Evolutionary conservation across 2,329 filamentous ascomycete species (phyloP).

Genomic region (Tolypocladium ovalisporum): DNA sequence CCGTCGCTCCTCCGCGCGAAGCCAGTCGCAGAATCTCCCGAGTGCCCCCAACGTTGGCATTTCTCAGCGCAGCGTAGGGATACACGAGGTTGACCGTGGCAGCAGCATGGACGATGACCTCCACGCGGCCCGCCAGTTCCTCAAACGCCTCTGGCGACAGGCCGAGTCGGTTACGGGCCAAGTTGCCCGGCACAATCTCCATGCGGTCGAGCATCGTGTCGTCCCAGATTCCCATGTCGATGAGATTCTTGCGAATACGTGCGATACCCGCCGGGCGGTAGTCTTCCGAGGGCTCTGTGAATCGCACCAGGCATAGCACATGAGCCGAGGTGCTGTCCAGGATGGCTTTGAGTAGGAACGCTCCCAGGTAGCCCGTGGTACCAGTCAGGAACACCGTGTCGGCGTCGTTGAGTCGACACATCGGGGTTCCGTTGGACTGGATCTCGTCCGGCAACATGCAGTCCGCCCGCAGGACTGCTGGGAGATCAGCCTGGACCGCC

Average conservation of each 20-base stretch:
- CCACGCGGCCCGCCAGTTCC: slow-evolving; percentile 50
- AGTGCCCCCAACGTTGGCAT: slow-evolving; percentile 70
- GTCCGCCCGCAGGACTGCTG: slow-evolving; percentile 57
- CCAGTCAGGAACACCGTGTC: slow-evolving; percentile 63
- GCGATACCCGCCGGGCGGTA: slow-evolving; percentile 58
- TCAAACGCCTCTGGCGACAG: slow-evolving; percentile 55
- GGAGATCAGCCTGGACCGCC: slow-evolving; percentile 64
- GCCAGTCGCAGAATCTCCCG: slow-evolving; percentile 64
- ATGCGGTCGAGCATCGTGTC: slow-evolving; percentile 70
- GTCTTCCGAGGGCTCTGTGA: slow-evolving; percentile 54
- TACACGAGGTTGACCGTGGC: slow-evolving; percentile 75
- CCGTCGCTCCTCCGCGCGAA: slow-evolving; percentile 53
- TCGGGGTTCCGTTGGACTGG: slow-evolving; percentile 38
- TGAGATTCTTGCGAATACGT: slow-evolving; percentile 61
- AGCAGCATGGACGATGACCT: slow-evolving; percentile 68
- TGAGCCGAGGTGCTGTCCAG: slow-evolving; percentile 57
- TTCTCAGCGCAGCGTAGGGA: slow-evolving; percentile 65
- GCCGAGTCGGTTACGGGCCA: slow-evolving; percentile 58
- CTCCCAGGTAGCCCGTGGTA: slow-evolving; percentile 65
- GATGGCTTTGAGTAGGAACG: slow-evolving; percentile 60
- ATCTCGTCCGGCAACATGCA: slow-evolving; percentile 61
- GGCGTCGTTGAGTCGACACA: slow-evolving; percentile 51
- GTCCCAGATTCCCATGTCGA: slow-evolving; percentile 70
- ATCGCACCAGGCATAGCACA: slow-evolving; percentile 64
- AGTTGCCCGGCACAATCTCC: slow-evolving; percentile 63